Evolutionary conservation across 2,329 filamentous ascomycete species (phyloP), one percentile per base, ranked within the genome.

Genomic region (Neofusicoccum laricinum): DNA sequence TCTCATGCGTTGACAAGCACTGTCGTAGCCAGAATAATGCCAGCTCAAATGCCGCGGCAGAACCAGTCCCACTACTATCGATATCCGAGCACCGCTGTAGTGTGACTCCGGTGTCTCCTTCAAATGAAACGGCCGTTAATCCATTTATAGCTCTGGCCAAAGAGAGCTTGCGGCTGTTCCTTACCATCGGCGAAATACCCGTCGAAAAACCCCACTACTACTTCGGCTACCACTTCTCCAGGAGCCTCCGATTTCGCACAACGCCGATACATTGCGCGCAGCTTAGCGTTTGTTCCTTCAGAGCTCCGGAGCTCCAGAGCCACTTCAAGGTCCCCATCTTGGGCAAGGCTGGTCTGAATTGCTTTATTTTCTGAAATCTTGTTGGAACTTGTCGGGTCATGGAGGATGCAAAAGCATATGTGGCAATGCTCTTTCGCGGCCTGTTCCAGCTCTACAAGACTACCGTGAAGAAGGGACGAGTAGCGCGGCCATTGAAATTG

Each of bases 321-420:
- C 14, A 71, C 58, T 6, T 69, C 59, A 8, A 71, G 40, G n/a
- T 36, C 38, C 43, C 69, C 67, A 17, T n/a, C 30, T 67, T 30
- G 25, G 25, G 25, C 25, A 30, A 30, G 25, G 25, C 25, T 30
- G 25, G 25, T 7, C 25, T 30, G 25, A 30, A 30, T 30, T 30
- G 25, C 25, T 7, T 4, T 30, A 4, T 30, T 43, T 10, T 66
- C 36, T 48, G 68, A 55, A 5, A 45, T 45, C 12, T 64, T 61
- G 51, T 71, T 68, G 43, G 63, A 65, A 6, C 53, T 14, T 4
- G 64, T 69, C 3, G 69, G 69, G 7, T 65, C 51, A 25, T 34
- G 62, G 8, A 66, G 64, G 32, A 69, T 69, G 12, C 68, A 65
- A 61, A 69, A 67, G 61, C 69, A 71, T 15, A 69, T 59, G 1